Base-by-base conservation (phyloP, 768 basidiomycete species). In the Psilocybe cyanescens region DNA sequence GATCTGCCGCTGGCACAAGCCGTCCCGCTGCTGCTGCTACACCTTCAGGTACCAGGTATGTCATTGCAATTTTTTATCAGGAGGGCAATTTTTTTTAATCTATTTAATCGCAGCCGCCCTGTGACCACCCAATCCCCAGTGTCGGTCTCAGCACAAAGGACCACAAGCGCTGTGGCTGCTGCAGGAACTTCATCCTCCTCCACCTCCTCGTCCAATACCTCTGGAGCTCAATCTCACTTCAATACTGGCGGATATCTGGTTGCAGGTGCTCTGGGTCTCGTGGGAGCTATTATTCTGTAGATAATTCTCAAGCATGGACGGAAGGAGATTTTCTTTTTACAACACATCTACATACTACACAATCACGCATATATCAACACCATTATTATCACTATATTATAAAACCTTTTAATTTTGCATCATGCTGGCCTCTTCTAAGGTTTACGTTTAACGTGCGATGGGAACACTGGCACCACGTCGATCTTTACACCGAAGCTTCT, bases 201-300 rank as follows among this genome's bases (percentile, higher is more conserved):
- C 55, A 39, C 64, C n/a, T 59, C 66, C 11, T 16, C 65, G 30
- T 35, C 51, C 30, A 62, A 6, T 37, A 50, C 67, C 39, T 65
- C 67, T 29, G 66, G 66, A 33, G 68, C 65, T 7, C 59, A 55
- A n/a, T 57, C 62, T 29, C 55, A 59, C 29, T 54, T 66, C 37
- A 54, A 58, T 35, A 35, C 57, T 24, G 61, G 62, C n/a, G 61
- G 61, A 8, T 57, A 63, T 61, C 66, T 67, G 12, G 39, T 71
- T 52, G 67, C 53, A 3, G 68, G 64, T 1, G 59, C 58, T 54
- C 54, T 71, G 14, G 67, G 66, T 30, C 58, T 71, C n/a, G 29
- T 71, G 50, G 72, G 66, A 16, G 70, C 66, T 14, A 47, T 68
- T 24, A 58, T 71, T 51, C 55, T 72, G 48, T 72, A 49, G 19